Evolutionary conservation across 495 filamentous ascomycete species (phyloP).

Genomic region (Penicillium flavigenum): DNA sequence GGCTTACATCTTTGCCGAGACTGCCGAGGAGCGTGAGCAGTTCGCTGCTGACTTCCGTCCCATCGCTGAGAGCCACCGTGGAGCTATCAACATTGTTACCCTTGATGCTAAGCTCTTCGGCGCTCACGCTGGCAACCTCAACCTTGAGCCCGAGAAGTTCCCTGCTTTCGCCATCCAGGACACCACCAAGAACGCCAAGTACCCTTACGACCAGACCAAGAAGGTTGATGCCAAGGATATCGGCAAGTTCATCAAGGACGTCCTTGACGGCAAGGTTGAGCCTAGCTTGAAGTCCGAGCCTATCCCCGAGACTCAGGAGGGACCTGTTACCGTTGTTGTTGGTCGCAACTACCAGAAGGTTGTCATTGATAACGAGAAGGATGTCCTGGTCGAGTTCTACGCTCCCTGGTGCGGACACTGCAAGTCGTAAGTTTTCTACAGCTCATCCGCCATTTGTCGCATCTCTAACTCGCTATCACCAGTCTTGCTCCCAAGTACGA

Average conservation of each 20-base stretch:
- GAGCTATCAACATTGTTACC: conserved; percentile 92
- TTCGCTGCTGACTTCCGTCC: conserved; percentile 63
- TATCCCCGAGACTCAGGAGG: conserved; percentile 92
- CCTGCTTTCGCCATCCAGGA: conserved; percentile 98
- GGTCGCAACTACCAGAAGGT: conserved; percentile 92
- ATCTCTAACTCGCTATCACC: conserved; percentile 3
- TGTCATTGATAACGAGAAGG: conserved; percentile 91
- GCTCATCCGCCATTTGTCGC: not conserved
- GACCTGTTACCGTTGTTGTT: conserved; percentile 83
- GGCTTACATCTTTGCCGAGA: conserved; percentile 98
- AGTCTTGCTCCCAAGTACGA: conserved; percentile 71
- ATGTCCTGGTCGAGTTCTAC: conserved; percentile 98
- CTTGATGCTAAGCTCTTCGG: conserved; percentile 96
- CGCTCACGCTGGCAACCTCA: conserved; percentile 93
- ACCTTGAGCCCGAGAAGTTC: conserved; percentile 93
- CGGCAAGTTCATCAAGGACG: conserved; percentile 82
- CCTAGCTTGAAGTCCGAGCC: conserved; percentile 98
- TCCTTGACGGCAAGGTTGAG: conserved; percentile 82
- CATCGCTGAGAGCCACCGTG: conserved; percentile 62
- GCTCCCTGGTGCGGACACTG: conserved; percentile 99
- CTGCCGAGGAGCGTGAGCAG: conserved; percentile 78
- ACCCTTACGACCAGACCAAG: conserved; percentile 84
- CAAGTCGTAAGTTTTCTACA: conserved; percentile 65
- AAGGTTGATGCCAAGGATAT: conserved; percentile 74
- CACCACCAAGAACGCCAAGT: conserved; percentile 94